phyloP scores from a whole-genome alignment of 177 flowering plant genomes.

The Viscum album region DNA sequence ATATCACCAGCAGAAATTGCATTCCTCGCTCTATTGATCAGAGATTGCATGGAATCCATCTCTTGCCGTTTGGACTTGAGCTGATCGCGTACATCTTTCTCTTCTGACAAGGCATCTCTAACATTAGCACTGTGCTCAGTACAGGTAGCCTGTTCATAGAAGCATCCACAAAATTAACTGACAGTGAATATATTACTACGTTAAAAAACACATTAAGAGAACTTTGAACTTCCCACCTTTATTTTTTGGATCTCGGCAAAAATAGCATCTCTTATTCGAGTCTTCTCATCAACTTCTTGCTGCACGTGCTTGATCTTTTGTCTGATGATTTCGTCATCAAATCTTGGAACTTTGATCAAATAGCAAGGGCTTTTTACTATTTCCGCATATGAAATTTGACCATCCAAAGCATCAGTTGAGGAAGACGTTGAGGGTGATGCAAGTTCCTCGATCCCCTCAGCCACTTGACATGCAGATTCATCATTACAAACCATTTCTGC shows the following conservation, averaged over 20 bases:
- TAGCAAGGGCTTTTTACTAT: constrained; percentile 30
- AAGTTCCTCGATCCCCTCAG: constrained; percentile 16
- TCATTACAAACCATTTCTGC: constrained; percentile 12
- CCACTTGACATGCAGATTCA: constrained; percentile 17
- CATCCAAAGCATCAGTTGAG: constrained; percentile 15
- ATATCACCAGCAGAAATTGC: constrained; percentile 63
- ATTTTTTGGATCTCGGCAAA: constrained; percentile 28
- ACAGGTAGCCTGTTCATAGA: constrained; percentile 23
- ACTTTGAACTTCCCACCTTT: constrained; percentile 29
- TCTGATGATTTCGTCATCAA: constrained; percentile 42
- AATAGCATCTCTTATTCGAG: constrained; percentile 49
- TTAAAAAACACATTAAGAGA: constrained; percentile 3
- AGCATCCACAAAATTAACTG: constrained; percentile 12
- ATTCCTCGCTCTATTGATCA: constrained; percentile 43
- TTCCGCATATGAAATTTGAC: neutral
- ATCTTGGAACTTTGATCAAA: constrained; percentile 53
- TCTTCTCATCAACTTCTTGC: constrained; percentile 48
- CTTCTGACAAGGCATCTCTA: constrained; percentile 35
- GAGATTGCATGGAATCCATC: constrained; percentile 47
- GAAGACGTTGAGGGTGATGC: constrained; percentile 25
- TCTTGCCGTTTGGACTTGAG: constrained; percentile 49
- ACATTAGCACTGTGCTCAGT: constrained; percentile 15
- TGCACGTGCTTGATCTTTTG: constrained; percentile 46
- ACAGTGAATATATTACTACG: neutral
- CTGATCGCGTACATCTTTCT: constrained; percentile 37